These are phyloP conservation scores for Coemansia sp. DNA, from an alignment of 192 early-diverging fungal species.

Conservation along the genomic window DNA sequence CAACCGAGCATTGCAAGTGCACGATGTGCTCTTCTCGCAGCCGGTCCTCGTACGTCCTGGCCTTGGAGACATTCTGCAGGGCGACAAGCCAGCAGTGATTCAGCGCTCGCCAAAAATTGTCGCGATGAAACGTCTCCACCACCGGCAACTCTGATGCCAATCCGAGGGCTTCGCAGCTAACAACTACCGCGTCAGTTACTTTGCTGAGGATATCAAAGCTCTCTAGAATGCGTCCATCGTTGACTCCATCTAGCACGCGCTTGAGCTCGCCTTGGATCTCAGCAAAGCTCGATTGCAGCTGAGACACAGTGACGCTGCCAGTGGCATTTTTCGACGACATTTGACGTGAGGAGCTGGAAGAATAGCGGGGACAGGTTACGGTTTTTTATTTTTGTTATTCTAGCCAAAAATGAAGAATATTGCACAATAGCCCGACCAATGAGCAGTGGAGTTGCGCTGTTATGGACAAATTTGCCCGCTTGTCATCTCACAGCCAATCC, in stretches of 20 bases:
- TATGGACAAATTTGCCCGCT: too few species aligned
- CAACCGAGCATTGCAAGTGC: constrained; percentile 57
- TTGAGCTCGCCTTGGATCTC: constrained; percentile 63
- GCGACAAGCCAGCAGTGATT: constrained; percentile 77
- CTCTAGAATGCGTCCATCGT: constrained; percentile 56
- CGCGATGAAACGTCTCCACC: constrained; percentile 55
- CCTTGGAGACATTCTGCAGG: constrained; percentile 53
- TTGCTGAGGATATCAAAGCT: constrained; percentile 68
- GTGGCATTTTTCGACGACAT: background rate
- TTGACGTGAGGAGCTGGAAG: background rate
- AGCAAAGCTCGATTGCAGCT: constrained; percentile 44
- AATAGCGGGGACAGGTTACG: background rate
- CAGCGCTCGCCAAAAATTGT: constrained; percentile 69
- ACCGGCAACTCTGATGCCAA: constrained; percentile 59
- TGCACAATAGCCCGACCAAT: too few species aligned
- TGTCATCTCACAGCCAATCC: too few species aligned
- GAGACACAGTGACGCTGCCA: constrained; percentile 25
- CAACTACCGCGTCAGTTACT: constrained; percentile 61
- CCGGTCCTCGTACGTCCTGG: constrained; percentile 51
- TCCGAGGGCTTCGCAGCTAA: constrained; percentile 64
- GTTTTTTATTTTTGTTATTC: too few species aligned
- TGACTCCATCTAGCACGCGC: constrained; percentile 60
- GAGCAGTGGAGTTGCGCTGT: too few species aligned
- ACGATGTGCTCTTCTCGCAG: constrained; percentile 56
- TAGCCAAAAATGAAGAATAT: too few species aligned